Evolutionary conservation across 2,329 filamentous ascomycete species (phyloP), one percentile per base, ranked within the genome.

Genomic region (Leptographium flavum): DNA sequence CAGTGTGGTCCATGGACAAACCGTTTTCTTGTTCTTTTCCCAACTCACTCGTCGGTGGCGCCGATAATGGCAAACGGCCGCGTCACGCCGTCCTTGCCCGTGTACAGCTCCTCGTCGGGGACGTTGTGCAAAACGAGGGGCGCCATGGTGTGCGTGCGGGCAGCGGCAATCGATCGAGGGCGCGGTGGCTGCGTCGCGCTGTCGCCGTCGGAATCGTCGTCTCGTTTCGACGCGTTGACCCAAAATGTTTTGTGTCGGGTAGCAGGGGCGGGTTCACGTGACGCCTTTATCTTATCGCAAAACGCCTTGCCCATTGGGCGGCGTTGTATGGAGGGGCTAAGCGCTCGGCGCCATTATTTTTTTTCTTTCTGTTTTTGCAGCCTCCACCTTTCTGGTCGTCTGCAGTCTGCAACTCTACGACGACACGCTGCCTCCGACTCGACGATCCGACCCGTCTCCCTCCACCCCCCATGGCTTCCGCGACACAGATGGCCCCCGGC

Each of bases 121-220:
- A 81, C 78, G 57, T 80, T 81, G 57, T 82, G 78, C 30, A 82
- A 64, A 55, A 81, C 80, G 47, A 81, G 65, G 53, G 78, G 78
- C 47, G 76, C 71, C 76, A 80, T 81, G 15, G 23, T 47, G 32
- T 5, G 4, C n/a, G 19, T 25, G 22, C n/a, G 27, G n/a, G 27
- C 23, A 25, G 25, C 2, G 13, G 9, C 4, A 28, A 30, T 7
- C n/a, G n/a, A n/a, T n/a, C n/a, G n/a, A n/a, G n/a, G n/a, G n/a
- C n/a, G n/a, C n/a, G n/a, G n/a, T n/a, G n/a, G n/a, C n/a, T n/a
- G n/a, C n/a, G n/a, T n/a, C n/a, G n/a, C n/a, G n/a, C n/a, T n/a
- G n/a, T n/a, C n/a, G n/a, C n/a, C n/a, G n/a, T n/a, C n/a, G n/a
- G n/a, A n/a, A n/a, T n/a, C n/a, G n/a, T n/a, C n/a, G n/a, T n/a